phyloP scores from a whole-genome alignment of 805 yeast species.

The Sugiyamaella smithiae region DNA sequence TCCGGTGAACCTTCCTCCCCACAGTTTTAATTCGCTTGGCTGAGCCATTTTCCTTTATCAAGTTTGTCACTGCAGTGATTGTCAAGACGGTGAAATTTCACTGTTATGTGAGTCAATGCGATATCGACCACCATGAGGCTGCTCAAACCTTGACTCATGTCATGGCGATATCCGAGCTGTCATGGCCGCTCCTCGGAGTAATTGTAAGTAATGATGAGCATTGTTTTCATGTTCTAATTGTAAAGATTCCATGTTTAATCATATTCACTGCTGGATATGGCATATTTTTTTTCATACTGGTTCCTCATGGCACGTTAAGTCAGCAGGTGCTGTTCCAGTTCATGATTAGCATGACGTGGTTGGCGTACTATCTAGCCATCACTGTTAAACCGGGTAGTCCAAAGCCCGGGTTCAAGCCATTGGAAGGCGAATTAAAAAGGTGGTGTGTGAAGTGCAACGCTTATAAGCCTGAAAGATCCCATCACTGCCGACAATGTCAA shows the following conservation, averaged over 20 bases:
- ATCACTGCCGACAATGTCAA: conserved; percentile 73
- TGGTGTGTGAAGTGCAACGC: conserved; percentile 71
- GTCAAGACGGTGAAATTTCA: neutral
- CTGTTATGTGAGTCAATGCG: neutral
- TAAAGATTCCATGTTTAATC: conserved; percentile 59
- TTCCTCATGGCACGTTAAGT: conserved; percentile 38
- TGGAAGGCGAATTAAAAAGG: conserved; percentile 53
- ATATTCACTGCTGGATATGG: conserved; percentile 61
- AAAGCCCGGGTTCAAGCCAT: conserved; percentile 46
- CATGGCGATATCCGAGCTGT: conserved; percentile 18
- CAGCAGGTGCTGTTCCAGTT: conserved; percentile 49
- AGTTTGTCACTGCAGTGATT: neutral
- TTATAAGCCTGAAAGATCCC: conserved; percentile 79
- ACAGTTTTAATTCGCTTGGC: conserved; percentile 63
- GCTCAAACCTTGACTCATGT: neutral
- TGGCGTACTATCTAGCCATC: conserved; percentile 72
- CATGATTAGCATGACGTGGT: conserved; percentile 59
- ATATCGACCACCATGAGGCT: neutral
- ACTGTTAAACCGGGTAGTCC: conserved; percentile 66
- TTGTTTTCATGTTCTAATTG: neutral
- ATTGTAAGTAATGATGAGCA: conserved; percentile 18
- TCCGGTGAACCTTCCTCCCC: conserved; percentile 98
- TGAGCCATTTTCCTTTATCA: conserved; percentile 6
- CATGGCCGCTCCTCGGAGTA: conserved; percentile 31
- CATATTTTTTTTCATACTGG: conserved; percentile 55